A percentile compares a stretch with the other conserved stretches of the same genome.
phyloP scores from a whole-genome alignment of 176 grass and related monocot species.

The Aegilops speltoides region DNA sequence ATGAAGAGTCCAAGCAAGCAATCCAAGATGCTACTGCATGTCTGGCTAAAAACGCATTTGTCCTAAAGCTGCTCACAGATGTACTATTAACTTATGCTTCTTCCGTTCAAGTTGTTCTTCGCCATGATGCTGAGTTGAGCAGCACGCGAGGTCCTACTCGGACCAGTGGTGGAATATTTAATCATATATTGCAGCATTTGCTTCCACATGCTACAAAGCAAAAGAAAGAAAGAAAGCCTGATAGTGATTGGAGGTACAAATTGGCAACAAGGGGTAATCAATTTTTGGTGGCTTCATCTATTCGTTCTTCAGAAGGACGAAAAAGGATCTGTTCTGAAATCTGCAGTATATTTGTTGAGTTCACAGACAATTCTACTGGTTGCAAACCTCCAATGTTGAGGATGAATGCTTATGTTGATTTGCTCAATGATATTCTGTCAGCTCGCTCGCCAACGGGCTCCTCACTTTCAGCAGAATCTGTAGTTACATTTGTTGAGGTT shows the following conservation, averaged over 20 bases:
- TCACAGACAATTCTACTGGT: constrained; percentile 42
- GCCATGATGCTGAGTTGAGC: constrained; percentile 75
- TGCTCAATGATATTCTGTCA: constrained; percentile 93
- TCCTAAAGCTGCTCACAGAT: constrained; percentile 90
- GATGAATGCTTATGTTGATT: constrained; percentile 86
- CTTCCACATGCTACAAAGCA: constrained; percentile 64
- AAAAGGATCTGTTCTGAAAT: constrained; percentile 97
- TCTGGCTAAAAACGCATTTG: constrained; percentile 80
- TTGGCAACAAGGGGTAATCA: constrained; percentile 82
- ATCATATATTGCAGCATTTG: constrained; percentile 84
- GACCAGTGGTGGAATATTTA: constrained; percentile 65
- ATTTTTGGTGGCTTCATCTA: constrained; percentile 92
- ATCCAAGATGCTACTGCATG: constrained; percentile 73
- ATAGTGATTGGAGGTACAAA: constrained; percentile 97
- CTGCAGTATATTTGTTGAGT: constrained; percentile 64
- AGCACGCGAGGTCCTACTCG: constrained; percentile 41
- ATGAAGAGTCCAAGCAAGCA: constrained; percentile 67
- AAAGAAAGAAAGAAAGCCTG: constrained; percentile 91
- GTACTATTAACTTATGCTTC: constrained; percentile 88
- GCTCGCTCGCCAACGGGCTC: constrained; percentile 95
- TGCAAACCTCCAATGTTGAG: constrained; percentile 54
- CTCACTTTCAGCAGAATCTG: constrained; percentile 78
- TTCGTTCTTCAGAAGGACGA: constrained; percentile 78
- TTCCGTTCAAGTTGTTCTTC: constrained; percentile 89
- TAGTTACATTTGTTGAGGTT: constrained; percentile 86